Percentiles rank a stretch among this genome's conserved stretches.
Conservation (phyloP, 208 protist species). For the Leishmania tarentolae region DNA sequence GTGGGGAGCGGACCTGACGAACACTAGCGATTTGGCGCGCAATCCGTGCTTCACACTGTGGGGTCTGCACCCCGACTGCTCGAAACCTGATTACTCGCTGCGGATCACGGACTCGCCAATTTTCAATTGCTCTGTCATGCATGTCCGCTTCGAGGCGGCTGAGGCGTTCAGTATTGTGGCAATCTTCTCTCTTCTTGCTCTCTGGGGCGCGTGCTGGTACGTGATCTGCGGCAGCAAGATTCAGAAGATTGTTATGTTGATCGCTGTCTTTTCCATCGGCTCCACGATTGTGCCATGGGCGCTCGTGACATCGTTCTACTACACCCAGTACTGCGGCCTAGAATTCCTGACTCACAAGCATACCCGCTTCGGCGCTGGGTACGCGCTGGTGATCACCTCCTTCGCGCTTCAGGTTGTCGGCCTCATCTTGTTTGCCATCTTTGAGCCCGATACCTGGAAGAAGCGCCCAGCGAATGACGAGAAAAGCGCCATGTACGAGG, state of each 20-base stretch:
- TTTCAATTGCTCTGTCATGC: slow-evolving; percentile 33
- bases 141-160: slow-evolving; percentile 46
- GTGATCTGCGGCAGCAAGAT: slow-evolving; percentile 40
- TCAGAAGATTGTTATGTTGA: slow-evolving; percentile 34
- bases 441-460: slow-evolving; percentile 38
- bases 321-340: slow-evolving; percentile 60
- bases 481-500: slow-evolving; percentile 8
- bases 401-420: slow-evolving; percentile 49
- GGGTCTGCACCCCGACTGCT: slow-evolving; percentile 51
- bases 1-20: background rate
- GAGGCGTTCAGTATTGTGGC: slow-evolving; percentile 62
- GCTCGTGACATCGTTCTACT: slow-evolving; percentile 52
- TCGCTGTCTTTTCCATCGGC: slow-evolving; percentile 49
- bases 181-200: slow-evolving; percentile 47
- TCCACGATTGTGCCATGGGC: slow-evolving; percentile 54
- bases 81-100: slow-evolving; percentile 42
- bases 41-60: slow-evolving; percentile 62
- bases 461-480: background rate
- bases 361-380: slow-evolving; percentile 52
- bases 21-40: background rate
- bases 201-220: slow-evolving; percentile 33
- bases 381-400: slow-evolving; percentile 45
- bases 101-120: slow-evolving; percentile 43
- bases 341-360: slow-evolving; percentile 29
- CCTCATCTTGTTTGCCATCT: slow-evolving; percentile 44